A percentile compares a stretch with the other conserved stretches of the same genome.
Conservation (phyloP, 257 asterid genomes). For the Gentiana dahurica region DNA sequence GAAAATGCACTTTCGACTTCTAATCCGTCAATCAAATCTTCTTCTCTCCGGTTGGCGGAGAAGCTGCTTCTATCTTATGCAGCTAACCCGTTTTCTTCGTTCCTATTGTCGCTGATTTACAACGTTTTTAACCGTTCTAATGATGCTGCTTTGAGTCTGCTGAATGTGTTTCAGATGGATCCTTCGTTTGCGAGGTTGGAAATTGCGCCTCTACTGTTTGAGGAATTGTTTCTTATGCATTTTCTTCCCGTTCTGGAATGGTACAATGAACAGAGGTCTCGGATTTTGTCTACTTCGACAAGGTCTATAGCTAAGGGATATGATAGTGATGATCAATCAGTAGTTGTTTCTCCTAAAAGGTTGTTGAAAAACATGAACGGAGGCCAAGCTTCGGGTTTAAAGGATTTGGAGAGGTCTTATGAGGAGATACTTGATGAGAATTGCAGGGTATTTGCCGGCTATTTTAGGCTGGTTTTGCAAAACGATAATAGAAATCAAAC, state of each 20-base stretch:
- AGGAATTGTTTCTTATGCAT: conserved; percentile 50
- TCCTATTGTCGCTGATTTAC: conserved; percentile 42
- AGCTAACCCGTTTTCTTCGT: conserved; percentile 29
- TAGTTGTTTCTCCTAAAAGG: conserved; percentile 19
- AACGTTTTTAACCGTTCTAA: conserved; percentile 22
- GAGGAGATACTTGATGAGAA: conserved; percentile 51
- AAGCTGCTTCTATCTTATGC: conserved; percentile 44
- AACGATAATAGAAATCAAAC: conserved; percentile 11
- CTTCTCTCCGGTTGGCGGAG: conserved; percentile 53
- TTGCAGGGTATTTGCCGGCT: conserved; percentile 33
- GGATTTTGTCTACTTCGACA: conserved; percentile 19
- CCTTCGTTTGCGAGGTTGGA: conserved; percentile 48
- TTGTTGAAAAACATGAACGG: conserved; percentile 46
- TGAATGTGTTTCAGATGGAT: conserved; percentile 29
- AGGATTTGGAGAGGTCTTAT: conserved; percentile 49
- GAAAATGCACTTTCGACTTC: conserved; percentile 49
- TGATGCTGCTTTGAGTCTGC: conserved; percentile 39
- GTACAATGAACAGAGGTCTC: conserved; percentile 33
- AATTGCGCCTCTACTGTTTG: conserved; percentile 47
- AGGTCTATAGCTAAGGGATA: conserved; percentile 10
- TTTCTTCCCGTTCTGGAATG: conserved; percentile 41
- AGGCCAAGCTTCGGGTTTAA: conserved; percentile 37
- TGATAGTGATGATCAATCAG: conserved; percentile 28
- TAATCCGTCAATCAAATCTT: conserved; percentile 28
- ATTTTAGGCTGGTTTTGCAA: conserved; percentile 37